Percentiles rank a stretch among this genome's conserved stretches.
phyloP scores from a whole-genome alignment of 805 yeast genomes.

The Lipomyces yamadae region DNA sequence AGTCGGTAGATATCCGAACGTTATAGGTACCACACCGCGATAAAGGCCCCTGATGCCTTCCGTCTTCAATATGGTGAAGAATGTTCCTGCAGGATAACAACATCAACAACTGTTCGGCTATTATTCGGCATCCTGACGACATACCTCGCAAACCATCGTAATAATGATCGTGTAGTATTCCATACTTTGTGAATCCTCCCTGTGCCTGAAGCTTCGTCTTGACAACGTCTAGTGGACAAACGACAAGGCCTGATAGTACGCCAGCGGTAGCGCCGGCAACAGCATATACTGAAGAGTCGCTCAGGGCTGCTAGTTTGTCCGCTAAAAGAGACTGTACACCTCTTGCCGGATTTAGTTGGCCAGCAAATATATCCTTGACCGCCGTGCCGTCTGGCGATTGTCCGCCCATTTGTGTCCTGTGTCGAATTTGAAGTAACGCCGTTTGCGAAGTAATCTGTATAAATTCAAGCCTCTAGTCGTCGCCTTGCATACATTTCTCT shows the following conservation, averaged over 20 bases:
- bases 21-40: conserved; percentile 89
- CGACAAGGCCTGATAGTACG: conserved; percentile 81
- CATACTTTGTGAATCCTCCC: conserved; percentile 54
- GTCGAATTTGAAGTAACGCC: not conserved
- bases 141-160: conserved; percentile 33
- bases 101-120: not conserved
- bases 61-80: conserved; percentile 66
- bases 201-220: conserved; percentile 94
- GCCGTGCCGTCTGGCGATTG: conserved; percentile 6
- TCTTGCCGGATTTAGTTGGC: conserved; percentile 5
- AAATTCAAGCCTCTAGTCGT: not conserved
- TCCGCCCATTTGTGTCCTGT: not conserved
- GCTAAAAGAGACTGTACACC: conserved; percentile 1
- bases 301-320: conserved; percentile 4
- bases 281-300: conserved; percentile 53
- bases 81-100: conserved; percentile 52
- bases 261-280: conserved; percentile 94
- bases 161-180: conserved; percentile 24
- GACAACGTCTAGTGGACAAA: conserved; percentile 95
- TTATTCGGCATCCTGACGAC: not conserved
- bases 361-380: not conserved
- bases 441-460: not conserved
- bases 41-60: conserved; percentile 87
- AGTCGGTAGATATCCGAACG: conserved; percentile 92
- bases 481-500: conserved; percentile 1